Conservation (phyloP, 2,329 filamentous ascomycete genomes). For the Arthrobotrys musiformis region DNA sequence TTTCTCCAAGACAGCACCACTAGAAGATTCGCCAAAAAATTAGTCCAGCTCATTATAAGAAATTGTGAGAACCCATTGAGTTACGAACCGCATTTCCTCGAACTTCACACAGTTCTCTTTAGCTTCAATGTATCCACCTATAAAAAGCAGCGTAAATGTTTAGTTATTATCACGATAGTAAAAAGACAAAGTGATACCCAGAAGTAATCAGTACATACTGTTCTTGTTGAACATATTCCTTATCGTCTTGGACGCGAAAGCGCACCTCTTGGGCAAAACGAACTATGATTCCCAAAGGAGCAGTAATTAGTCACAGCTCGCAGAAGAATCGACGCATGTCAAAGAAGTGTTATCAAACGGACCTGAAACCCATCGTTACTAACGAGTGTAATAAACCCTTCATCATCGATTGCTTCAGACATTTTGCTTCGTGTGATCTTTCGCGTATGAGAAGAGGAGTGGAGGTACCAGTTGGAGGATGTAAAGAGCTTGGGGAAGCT, state of each 20-base stretch:
- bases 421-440: conserved; percentile 18
- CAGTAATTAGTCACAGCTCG: neutral
- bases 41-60: neutral
- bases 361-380: conserved; percentile 71
- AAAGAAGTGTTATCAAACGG: neutral
- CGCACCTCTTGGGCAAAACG: conserved; percentile 71
- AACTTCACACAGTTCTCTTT: conserved; percentile 70
- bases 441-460: no score
- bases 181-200: neutral
- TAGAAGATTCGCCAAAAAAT: conserved; percentile 59
- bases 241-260: conserved; percentile 72
- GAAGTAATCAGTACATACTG: conserved; percentile 65
- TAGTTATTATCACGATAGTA: neutral
- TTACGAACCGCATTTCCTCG: conserved; percentile 70
- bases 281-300: conserved; percentile 63
- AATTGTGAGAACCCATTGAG: neutral
- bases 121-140: conserved; percentile 65
- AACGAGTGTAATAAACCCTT: conserved; percentile 72
- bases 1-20: conserved; percentile 73
- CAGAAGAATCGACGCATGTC: neutral
- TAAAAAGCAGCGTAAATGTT: neutral
- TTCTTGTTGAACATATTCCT: conserved; percentile 72
- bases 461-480: neutral
- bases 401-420: conserved; percentile 51
- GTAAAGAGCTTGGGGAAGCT: conserved; percentile 20